Conservation (phyloP, 805 yeast species). For the Suhomyces canberraensis region DNA sequence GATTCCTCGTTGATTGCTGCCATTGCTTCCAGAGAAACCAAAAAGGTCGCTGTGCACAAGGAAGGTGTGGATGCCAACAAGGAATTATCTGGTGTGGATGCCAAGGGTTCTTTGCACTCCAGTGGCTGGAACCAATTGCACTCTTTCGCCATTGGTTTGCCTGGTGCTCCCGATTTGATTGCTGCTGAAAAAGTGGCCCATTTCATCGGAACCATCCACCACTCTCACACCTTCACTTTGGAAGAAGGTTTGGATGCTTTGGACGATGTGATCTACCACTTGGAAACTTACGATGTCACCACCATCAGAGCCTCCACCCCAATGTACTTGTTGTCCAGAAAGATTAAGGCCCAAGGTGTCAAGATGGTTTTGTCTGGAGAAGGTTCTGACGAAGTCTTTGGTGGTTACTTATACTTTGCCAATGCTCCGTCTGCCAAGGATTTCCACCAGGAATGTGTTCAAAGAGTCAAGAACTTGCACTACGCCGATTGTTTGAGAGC, state of each 20-base stretch:
- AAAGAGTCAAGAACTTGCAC: conserved; percentile 96
- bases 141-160: conserved; percentile 95
- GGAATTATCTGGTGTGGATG: conserved; percentile 90
- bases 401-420: conserved; percentile 97
- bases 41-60: conserved; percentile 55
- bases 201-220: conserved; percentile 93
- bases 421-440: conserved; percentile 91
- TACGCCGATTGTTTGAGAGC: conserved; percentile 97
- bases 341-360: conserved; percentile 98
- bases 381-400: conserved; percentile 98
- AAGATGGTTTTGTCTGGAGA: conserved; percentile 99
- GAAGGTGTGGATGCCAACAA: conserved; percentile 60
- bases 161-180: conserved; percentile 94
- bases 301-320: conserved; percentile 99
- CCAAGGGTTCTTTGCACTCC: conserved; percentile 74
- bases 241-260: conserved; percentile 97
- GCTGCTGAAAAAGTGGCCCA: conserved; percentile 98
- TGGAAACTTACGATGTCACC: conserved; percentile 97
- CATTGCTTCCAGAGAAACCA: conserved; percentile 95
- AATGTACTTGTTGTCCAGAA: conserved; percentile 92
- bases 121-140: conserved; percentile 81
- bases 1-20: conserved; percentile 96
- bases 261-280: conserved; percentile 88
- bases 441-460: conserved; percentile 93
- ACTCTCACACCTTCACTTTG: conserved; percentile 95